Conservation (phyloP, 495 filamentous ascomycete genomes). For the Aspergillus homomorphus region DNA sequence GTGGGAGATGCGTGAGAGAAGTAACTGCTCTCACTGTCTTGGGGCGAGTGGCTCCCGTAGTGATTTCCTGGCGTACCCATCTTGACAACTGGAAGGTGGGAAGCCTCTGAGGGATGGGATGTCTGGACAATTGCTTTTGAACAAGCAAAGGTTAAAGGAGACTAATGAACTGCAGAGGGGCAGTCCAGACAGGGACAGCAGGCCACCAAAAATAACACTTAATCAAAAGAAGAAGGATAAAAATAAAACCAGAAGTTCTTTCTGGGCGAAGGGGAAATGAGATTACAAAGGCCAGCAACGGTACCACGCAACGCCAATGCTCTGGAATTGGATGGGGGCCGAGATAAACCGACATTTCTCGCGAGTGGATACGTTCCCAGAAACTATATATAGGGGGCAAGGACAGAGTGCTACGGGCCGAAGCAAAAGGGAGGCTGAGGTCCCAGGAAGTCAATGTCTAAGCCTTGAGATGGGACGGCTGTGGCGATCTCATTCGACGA, state of each 20-base stretch:
- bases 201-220: constrained; percentile 3
- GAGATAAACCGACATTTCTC: constrained; percentile 1
- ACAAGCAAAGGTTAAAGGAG: neutral
- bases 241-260: constrained; percentile 7
- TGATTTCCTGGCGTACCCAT: constrained; percentile 1
- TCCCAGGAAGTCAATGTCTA: neutral
- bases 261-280: constrained; percentile 4
- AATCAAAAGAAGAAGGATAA: neutral
- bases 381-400: constrained; percentile 6
- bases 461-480: neutral
- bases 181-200: neutral
- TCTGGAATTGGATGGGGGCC: constrained; percentile 2
- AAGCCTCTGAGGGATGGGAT: neutral
- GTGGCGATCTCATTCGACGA: constrained; percentile 1
- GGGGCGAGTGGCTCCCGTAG: constrained; percentile 2
- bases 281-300: neutral
- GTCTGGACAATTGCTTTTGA: neutral
- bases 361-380: constrained; percentile 3
- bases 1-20: constrained; percentile 2
- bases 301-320: constrained; percentile 3
- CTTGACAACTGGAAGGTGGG: constrained; percentile 1
- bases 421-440: neutral
- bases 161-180: neutral
- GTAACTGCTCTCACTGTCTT: constrained; percentile 5
- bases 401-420: neutral